Conservation (phyloP, 192 early-diverging fungal genomes). For the Radiomyces spectabilis region DNA sequence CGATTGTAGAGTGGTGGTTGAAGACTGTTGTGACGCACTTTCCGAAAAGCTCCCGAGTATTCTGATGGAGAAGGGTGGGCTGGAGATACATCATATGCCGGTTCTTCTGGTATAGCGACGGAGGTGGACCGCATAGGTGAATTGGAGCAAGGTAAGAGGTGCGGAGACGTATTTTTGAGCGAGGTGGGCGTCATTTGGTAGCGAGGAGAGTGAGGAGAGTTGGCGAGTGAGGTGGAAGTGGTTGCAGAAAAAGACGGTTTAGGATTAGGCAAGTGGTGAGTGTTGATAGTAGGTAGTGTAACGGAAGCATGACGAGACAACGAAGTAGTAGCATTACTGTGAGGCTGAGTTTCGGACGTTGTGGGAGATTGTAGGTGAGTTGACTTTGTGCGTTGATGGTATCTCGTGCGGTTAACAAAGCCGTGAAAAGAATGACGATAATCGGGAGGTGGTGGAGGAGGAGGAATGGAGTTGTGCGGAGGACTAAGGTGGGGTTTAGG, state of each 20-base stretch:
- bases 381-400: neutral
- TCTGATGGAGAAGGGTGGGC: neutral
- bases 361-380: too few relatives aligned
- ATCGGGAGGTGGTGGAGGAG: neutral
- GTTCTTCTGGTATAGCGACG: neutral
- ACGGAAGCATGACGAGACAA: conserved; percentile 6
- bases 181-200: neutral
- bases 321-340: neutral
- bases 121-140: neutral
- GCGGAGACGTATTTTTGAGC: too few relatives aligned
- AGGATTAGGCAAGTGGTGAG: neutral
- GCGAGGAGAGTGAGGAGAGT: neutral
- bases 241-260: conserved; percentile 6
- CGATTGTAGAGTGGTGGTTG: neutral
- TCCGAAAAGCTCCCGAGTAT: conserved; percentile 1
- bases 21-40: neutral
- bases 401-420: neutral
- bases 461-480: neutral
- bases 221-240: conserved; percentile 2
- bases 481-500: too few relatives aligned
- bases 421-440: conserved; percentile 3
- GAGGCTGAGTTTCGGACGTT: too few relatives aligned
- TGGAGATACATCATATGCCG: neutral
- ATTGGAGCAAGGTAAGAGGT: too few relatives aligned
- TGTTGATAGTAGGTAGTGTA: conserved; percentile 8